phyloP scores from a whole-genome alignment of 139 green algal species.

The Prasinococcaceae sp. region DNA sequence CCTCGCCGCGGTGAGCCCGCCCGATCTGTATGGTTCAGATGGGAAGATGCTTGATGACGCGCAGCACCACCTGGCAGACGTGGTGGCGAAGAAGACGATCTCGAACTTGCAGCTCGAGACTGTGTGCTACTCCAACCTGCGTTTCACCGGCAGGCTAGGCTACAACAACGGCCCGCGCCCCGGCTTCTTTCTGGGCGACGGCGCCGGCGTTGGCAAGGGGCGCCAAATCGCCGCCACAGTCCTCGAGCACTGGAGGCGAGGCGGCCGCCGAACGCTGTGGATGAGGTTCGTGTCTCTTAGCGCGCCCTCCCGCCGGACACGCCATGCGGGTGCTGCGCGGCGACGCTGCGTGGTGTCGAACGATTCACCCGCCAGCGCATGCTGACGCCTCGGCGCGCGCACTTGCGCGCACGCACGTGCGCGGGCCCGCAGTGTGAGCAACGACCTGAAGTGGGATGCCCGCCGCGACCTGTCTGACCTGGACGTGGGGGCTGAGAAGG shows the following conservation, averaged over 20 bases:
- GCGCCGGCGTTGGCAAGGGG: slow-evolving; percentile 72
- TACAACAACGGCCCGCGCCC: slow-evolving; percentile 7
- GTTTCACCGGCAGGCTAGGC: slow-evolving; percentile 24
- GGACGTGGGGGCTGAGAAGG: slow-evolving; percentile 35
- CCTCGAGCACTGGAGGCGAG: slow-evolving; percentile 39
- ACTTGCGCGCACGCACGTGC: too few relatives aligned
- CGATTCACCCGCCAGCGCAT: too few relatives aligned
- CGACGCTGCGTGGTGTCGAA: too few relatives aligned
- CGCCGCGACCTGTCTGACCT: slow-evolving; percentile 57
- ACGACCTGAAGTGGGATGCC: slow-evolving; percentile 47
- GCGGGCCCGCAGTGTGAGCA: too few relatives aligned
- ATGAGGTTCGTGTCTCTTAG: too few relatives aligned
- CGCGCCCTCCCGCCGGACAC: too few relatives aligned
- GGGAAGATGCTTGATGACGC: too few relatives aligned
- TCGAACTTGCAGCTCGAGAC: slow-evolving; percentile 61
- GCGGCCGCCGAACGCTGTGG: slow-evolving; percentile 50
- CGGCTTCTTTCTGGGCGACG: slow-evolving; percentile 74
- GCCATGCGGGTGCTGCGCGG: too few relatives aligned
- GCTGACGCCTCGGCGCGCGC: too few relatives aligned
- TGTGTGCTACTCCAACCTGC: slow-evolving; percentile 54
- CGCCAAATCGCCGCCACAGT: slow-evolving; percentile 55
- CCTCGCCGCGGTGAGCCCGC: slow-evolving; percentile 21
- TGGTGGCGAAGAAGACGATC: slow-evolving; percentile 23
- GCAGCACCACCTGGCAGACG: too few relatives aligned
- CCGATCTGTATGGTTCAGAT: too few relatives aligned